These are phyloP conservation scores for Blastocystis sp. DNA, from an alignment of 352 stramenopile genomes.

Conservation along the genomic window DNA sequence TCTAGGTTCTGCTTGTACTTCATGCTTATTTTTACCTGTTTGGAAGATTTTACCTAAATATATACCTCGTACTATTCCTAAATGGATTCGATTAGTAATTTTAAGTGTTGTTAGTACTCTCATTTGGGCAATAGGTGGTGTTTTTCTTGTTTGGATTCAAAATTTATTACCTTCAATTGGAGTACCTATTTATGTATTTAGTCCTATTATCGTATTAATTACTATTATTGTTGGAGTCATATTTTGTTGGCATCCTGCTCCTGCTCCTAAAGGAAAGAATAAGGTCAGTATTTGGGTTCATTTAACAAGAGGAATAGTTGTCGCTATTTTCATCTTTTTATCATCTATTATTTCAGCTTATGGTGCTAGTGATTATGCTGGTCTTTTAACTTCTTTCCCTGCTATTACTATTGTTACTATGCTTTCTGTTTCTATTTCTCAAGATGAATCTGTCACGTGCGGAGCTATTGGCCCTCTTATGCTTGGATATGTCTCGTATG, in stretches of 20 bases:
- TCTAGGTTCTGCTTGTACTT: too few relatives aligned
- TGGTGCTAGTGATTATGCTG: constrained; percentile 1
- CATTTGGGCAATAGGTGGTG: neutral
- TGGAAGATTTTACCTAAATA: constrained; percentile 22
- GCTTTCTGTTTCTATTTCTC: constrained; percentile 18
- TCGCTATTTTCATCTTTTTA: constrained; percentile 3
- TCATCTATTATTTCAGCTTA: constrained; percentile 1
- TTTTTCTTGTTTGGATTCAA: neutral
- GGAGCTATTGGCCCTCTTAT: constrained; percentile 27
- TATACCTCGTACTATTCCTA: constrained; percentile 7
- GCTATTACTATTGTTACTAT: constrained; percentile 13
- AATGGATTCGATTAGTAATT: neutral
- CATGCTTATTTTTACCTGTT: constrained; percentile 18
- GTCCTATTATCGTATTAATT: neutral
- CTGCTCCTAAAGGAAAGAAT: constrained; percentile 28
- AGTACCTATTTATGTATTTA: constrained; percentile 1
- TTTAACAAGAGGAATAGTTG: neutral
- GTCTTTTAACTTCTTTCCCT: constrained; percentile 8
- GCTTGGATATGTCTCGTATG: constrained; percentile 15
- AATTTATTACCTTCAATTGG: neutral
- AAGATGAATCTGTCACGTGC: constrained; percentile 6
- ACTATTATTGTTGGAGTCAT: neutral
- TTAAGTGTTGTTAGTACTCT: neutral
- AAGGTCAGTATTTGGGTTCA: constrained; percentile 13
- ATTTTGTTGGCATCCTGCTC: constrained; percentile 6